These are phyloP conservation scores for Geotrichum klebahnii DNA, from an alignment of 1,139 yeast species.

Conservation along the genomic window DNA sequence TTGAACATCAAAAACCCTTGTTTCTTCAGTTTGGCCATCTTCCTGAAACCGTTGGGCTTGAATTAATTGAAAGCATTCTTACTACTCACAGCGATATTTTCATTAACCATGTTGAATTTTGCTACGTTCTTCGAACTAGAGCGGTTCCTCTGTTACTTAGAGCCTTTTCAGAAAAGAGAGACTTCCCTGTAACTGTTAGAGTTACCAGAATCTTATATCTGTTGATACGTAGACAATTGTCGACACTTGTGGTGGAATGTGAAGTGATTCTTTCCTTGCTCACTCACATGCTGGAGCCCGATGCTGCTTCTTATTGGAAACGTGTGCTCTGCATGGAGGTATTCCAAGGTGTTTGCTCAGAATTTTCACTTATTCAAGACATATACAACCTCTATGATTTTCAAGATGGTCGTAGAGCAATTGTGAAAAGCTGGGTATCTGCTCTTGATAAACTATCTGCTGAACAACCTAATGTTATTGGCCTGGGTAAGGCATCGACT, in stretches of 20 bases:
- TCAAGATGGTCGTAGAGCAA: constrained; percentile 54
- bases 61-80: constrained; percentile 67
- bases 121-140: constrained; percentile 57
- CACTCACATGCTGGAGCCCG: constrained; percentile 58
- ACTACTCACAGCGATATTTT: constrained; percentile 57
- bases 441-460: constrained; percentile 40
- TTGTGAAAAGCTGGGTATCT: constrained; percentile 55
- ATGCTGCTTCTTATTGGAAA: constrained; percentile 63
- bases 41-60: constrained; percentile 69
- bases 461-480: constrained; percentile 30
- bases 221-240: constrained; percentile 57
- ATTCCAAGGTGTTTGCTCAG: constrained; percentile 56
- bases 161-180: constrained; percentile 57
- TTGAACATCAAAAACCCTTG: constrained; percentile 55
- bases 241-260: constrained; percentile 64
- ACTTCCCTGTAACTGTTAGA: constrained; percentile 62
- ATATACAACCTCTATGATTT: constrained; percentile 64
- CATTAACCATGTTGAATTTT: constrained; percentile 57
- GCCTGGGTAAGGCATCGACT: constrained; percentile 28
- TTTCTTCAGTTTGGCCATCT: constrained; percentile 53
- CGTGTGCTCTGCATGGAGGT: constrained; percentile 68
- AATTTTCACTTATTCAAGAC: constrained; percentile 49
- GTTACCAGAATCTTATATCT: constrained; percentile 66
- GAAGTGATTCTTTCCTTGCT: constrained; percentile 74
- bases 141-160: constrained; percentile 73